These are phyloP conservation scores for Penicillium sp. DNA, from an alignment of 2,329 filamentous ascomycete species.

Conservation along the genomic window DNA sequence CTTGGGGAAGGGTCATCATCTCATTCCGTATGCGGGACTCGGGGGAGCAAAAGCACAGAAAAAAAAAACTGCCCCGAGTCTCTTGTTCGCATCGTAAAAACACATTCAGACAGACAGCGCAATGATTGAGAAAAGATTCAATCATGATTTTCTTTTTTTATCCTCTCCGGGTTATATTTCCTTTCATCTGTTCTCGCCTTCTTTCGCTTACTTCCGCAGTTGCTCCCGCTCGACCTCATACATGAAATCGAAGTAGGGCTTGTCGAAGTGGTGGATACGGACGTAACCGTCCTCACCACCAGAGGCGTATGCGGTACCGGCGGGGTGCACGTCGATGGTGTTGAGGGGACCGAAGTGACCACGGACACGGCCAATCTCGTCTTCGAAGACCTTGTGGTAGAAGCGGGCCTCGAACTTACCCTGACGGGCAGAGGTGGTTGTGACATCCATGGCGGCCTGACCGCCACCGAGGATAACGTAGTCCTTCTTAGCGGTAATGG, in stretches of 20 bases:
- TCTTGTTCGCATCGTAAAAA: constrained; percentile 44
- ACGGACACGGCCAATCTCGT: constrained; percentile 95
- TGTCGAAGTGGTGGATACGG: constrained; percentile 97
- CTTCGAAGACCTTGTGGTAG: constrained; percentile 99
- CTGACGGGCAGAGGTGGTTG: constrained; percentile 88
- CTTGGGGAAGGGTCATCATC: constrained; percentile 38
- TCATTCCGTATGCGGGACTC: constrained; percentile 39
- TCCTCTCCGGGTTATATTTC: constrained; percentile 24
- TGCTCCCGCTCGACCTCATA: constrained; percentile 96
- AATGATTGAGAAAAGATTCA: constrained; percentile 28
- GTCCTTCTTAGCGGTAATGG: constrained; percentile 94
- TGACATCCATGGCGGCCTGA: constrained; percentile 98
- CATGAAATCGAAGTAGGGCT: constrained; percentile 97
- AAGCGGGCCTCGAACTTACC: constrained; percentile 99
- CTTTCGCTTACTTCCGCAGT: constrained; percentile 48
- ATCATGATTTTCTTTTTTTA: constrained; percentile 22
- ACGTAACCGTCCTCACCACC: constrained; percentile 99
- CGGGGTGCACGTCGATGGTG: constrained; percentile 91
- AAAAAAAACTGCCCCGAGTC: constrained; percentile 29
- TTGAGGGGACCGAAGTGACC: constrained; percentile 97
- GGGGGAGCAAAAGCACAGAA: constrained; percentile 21
- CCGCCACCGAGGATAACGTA: constrained; percentile 98
- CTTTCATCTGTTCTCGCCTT: constrained; percentile 16
- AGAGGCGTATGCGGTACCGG: constrained; percentile 89
- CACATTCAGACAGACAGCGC: constrained; percentile 42